A percentile compares a stretch with the other conserved stretches of the same genome.
These are phyloP conservation scores for Beta vulgaris DNA, from an alignment of 148 eudicot genomes.

Conservation along the genomic window DNA sequence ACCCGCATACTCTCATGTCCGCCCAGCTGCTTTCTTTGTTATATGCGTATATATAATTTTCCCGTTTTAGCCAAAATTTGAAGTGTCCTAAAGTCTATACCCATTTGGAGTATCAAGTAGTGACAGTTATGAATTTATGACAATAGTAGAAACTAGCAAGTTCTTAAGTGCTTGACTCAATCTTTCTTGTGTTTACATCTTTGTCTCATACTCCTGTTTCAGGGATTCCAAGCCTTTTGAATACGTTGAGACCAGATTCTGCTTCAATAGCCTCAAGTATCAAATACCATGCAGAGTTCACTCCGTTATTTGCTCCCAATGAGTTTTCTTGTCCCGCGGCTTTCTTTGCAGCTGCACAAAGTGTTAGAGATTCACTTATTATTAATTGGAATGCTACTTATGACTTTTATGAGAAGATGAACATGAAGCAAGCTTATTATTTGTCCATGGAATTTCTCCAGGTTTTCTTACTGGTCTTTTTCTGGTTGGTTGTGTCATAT, in stretches of 20 bases:
- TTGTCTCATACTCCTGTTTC: background rate
- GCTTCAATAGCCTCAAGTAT: slow-evolving; percentile 49
- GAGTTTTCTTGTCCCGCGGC: slow-evolving; percentile 73
- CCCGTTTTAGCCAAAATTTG: background rate
- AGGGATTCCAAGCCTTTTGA: background rate
- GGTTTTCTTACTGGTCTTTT: slow-evolving; percentile 37
- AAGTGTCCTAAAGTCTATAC: background rate
- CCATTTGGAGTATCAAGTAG: background rate
- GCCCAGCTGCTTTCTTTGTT: background rate
- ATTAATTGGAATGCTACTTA: slow-evolving; percentile 86
- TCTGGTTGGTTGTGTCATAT: background rate
- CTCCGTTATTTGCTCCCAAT: slow-evolving; percentile 73
- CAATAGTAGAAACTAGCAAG: background rate
- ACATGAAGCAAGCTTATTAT: slow-evolving; percentile 94
- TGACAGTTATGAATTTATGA: too few relatives aligned
- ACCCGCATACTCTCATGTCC: too few relatives aligned
- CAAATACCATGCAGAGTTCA: slow-evolving; percentile 81
- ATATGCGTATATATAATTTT: background rate
- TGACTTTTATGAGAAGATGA: slow-evolving; percentile 65
- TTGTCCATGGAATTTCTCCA: slow-evolving; percentile 93
- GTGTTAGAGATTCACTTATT: slow-evolving; percentile 75
- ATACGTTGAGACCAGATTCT: slow-evolving; percentile 4
- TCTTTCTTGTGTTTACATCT: background rate
- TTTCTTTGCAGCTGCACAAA: slow-evolving; percentile 82
- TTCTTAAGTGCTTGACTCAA: background rate